Evolutionary conservation across 129 eudicot genomes (phyloP), one percentile per base, ranked within the genome.

Genomic region (Apium graveolens): DNA sequence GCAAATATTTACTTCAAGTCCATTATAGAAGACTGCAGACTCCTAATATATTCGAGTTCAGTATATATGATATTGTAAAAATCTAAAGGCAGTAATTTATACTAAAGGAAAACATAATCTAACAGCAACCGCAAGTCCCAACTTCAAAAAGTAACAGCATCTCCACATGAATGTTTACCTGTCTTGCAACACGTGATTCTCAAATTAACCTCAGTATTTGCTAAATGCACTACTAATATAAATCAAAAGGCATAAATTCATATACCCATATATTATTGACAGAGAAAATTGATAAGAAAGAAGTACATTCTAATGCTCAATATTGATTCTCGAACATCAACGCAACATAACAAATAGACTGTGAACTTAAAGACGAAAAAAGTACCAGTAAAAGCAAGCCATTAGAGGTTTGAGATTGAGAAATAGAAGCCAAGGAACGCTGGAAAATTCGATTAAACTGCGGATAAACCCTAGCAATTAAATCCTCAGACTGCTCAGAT

Each of bases 381-480:
- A 8, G 46, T 79, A 94, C 98, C 93, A 95, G 78, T 77, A 95
- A 84, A 68, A 95, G 96, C 37, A 91, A 90, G 63, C 92, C 93
- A 41, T 82, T 84, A 49, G 97, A 87, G 29, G 93, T 79, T 70
- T 82, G 84, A 76, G 93, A 87, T 70, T 90, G 91, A 12, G 97
- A 84, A 83, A 88, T 86, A 7, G 92, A 88, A 70, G 98, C 85
- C 55, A 90, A 86, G 0, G 92, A 85, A 27, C 97, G 97, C 20
- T 95, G 92, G 70, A 91, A 91, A 68, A 95, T 92, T 84, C 86
- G 92, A 76, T 88, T 95, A 27, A 95, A 87, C 39, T 87, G 91
- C 17, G 98, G 97, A 89, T 95, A 88, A 90, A 91, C 96, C 89
- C 98, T 86, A 79, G 97, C 96, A 8, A 88, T 83, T 80, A 91